Evolutionary conservation across 2,329 filamentous ascomycete species (phyloP).

Genomic region (Acrodontium crateriforme): DNA sequence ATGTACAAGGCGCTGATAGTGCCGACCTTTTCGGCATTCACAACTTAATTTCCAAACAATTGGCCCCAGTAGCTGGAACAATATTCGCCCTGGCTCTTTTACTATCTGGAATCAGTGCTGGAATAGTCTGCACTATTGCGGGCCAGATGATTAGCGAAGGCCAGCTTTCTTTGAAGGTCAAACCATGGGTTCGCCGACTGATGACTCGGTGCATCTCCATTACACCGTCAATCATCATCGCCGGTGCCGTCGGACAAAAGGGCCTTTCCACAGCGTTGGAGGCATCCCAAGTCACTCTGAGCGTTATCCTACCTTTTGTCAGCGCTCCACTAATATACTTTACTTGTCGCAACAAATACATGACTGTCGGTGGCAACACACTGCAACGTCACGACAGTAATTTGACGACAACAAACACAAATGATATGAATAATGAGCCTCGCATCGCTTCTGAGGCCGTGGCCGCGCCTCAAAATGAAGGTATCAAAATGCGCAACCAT

Average conservation of each 20-base stretch:
- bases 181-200: conserved; percentile 66
- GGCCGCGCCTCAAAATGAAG: conserved; percentile 4
- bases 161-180: conserved; percentile 58
- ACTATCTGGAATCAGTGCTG: conserved; percentile 66
- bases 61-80: conserved; percentile 63
- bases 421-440: no score
- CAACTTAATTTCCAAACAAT: conserved; percentile 49
- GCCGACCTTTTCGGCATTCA: conserved; percentile 80
- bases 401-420: no score
- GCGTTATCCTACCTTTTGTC: conserved; percentile 70
- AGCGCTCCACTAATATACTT: conserved; percentile 74
- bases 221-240: conserved; percentile 69
- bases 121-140: conserved; percentile 78
- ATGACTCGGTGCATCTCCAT: conserved; percentile 70
- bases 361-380: conserved; percentile 48
- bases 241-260: conserved; percentile 57
- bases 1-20: conserved; percentile 40
- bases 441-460: neutral
- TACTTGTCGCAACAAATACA: conserved; percentile 64
- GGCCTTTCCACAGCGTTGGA: conserved; percentile 61
- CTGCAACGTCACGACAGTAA: no score
- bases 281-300: conserved; percentile 64
- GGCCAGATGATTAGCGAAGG: conserved; percentile 84
- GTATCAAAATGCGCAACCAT: conserved; percentile 54
- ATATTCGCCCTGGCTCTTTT: conserved; percentile 74